Base-by-base conservation (phyloP, 495 filamentous ascomycete species). In the Corynascus novoguineensis region DNA sequence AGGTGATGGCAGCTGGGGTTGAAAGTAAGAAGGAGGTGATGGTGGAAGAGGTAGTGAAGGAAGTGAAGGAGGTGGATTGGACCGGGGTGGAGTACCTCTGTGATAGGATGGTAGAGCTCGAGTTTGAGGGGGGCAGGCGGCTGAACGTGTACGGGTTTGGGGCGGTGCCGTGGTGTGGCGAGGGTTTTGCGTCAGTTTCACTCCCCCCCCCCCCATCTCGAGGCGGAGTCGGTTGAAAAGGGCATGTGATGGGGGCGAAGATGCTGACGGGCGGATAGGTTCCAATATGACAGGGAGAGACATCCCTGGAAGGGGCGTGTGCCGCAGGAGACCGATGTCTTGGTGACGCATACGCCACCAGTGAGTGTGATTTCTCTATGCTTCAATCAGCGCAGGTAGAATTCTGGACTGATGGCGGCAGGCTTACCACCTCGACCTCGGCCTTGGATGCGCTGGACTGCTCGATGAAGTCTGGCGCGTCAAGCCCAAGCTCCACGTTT, bases 401-500 rank as follows among this genome's bases (percentile, higher is more conserved):
- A 8, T 17, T 11, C 5, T 3, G 1, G 5, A 29, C n/a, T 54
- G 19, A 54, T 19, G 8, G 11, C 28, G 17, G 14, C 73, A 86
- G 53, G 79, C 81, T 64, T 76, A 83, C 62, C 92, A 97, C 66
- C 82, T 87, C 7, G 92, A 97, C 68, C 68, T 86, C 14, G 83
- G 77, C 0, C 75, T 88, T 50, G 92, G 92, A 27, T 95, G 89
- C 64, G 82, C 85, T 19, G 82, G 77, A 29, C 80, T 97, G 3
- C 78, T 92, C 1, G 71, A 79, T 17, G 90, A 95, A 59, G 63
- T 90, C 28, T 93, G 90, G 89, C 78, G 82, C 25, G 83, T 93
- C 19, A 84, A 82, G 55, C 92, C 92, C 4, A 73, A 74, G 29
- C 73, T 97, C 11, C 92, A 97, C 69, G 79, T 96, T 54, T 96